Evolutionary conservation across 495 filamentous ascomycete species (phyloP).

Genomic region (Filosporella fistucella): DNA sequence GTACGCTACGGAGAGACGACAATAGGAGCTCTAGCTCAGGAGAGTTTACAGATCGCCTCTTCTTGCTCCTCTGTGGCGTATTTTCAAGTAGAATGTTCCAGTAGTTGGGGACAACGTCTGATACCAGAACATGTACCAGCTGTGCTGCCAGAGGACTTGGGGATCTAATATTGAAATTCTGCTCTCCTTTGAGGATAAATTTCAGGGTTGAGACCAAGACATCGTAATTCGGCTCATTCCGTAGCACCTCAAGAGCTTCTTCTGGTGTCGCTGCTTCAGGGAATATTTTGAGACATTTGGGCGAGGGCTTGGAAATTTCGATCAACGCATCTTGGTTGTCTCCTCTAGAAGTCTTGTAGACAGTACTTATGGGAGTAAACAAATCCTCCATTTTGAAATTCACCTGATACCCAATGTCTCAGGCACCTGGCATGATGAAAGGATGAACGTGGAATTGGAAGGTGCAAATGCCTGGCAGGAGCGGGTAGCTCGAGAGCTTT

Average conservation of each 20-base stretch:
- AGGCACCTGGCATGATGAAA: too few species aligned
- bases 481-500: too few species aligned
- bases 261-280: constrained; percentile 31
- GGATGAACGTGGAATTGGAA: too few species aligned
- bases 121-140: constrained; percentile 65
- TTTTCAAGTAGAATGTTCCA: constrained; percentile 55
- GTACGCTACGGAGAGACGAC: constrained; percentile 64
- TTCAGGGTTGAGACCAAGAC: constrained; percentile 46
- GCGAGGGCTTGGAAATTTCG: constrained; percentile 12
- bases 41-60: constrained; percentile 5
- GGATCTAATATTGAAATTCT: constrained; percentile 53
- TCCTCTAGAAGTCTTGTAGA: constrained; percentile 30
- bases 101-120: constrained; percentile 67
- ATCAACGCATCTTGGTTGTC: constrained; percentile 14
- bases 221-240: constrained; percentile 57
- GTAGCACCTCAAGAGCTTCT: constrained; percentile 59
- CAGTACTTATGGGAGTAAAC: constrained; percentile 42
- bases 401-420: too few species aligned
- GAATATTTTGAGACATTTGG: constrained; percentile 24
- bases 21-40: constrained; percentile 44
- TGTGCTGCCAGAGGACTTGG: constrained; percentile 63
- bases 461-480: neutral
- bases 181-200: constrained; percentile 41
- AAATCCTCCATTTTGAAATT: constrained; percentile 50
- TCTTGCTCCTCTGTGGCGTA: constrained; percentile 16